Conservation (phyloP, 352 stramenopile species). For the Globisporangium mamillatum region DNA sequence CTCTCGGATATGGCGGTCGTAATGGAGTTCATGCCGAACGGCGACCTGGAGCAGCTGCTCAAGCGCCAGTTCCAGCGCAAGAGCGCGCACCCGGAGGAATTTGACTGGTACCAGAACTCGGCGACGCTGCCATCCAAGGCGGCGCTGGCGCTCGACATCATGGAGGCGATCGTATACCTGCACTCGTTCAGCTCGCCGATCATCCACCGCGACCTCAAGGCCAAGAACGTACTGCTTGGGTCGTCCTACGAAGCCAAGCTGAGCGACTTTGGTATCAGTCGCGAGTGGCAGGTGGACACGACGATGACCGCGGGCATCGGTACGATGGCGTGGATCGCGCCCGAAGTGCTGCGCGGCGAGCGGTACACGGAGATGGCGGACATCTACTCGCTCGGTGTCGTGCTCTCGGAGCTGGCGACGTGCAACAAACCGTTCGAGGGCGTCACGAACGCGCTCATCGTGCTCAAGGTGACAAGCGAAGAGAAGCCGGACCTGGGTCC, state of each 20-base stretch:
- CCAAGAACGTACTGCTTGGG: constrained; percentile 72
- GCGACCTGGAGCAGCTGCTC: constrained; percentile 70
- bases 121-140: constrained; percentile 44
- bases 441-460: constrained; percentile 64
- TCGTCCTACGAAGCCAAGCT: constrained; percentile 69
- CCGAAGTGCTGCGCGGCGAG: constrained; percentile 73
- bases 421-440: constrained; percentile 66
- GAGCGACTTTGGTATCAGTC: constrained; percentile 82
- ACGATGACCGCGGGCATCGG: constrained; percentile 82
- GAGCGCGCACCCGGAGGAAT: constrained; percentile 43
- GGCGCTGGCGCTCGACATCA: constrained; percentile 65
- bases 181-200: constrained; percentile 82
- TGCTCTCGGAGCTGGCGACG: constrained; percentile 72
- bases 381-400: constrained; percentile 85
- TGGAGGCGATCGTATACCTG: constrained; percentile 80
- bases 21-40: constrained; percentile 78
- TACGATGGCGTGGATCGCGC: constrained; percentile 85
- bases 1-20: constrained; percentile 81
- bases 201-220: constrained; percentile 80
- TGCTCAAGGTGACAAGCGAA: constrained; percentile 73
- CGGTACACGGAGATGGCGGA: constrained; percentile 86
- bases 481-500: constrained; percentile 56
- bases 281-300: constrained; percentile 68
- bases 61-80: constrained; percentile 49
- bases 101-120: constrained; percentile 67